These are phyloP conservation scores for Stagonosporopsis chrysanthemi DNA, from an alignment of 2,329 filamentous ascomycete genomes.

Conservation along the genomic window DNA sequence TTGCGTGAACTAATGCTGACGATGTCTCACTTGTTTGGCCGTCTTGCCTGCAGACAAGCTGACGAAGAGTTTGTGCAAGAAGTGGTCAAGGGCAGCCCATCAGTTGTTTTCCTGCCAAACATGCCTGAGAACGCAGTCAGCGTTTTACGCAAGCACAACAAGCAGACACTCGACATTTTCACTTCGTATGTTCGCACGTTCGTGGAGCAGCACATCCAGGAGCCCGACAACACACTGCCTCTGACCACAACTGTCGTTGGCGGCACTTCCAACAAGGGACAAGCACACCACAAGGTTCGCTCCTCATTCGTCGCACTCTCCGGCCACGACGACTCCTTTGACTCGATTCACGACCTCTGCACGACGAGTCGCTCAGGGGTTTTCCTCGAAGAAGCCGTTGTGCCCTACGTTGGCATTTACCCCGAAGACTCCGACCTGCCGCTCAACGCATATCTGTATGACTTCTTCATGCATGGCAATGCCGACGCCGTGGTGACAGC, in stretches of 20 bases:
- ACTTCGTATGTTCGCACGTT: slow-evolving; percentile 73
- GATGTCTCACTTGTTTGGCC: slow-evolving; percentile 74
- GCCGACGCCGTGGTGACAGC: slow-evolving; percentile 65
- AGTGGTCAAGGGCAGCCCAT: slow-evolving; percentile 65
- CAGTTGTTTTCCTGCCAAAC: slow-evolving; percentile 69
- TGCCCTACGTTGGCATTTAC: slow-evolving; percentile 72
- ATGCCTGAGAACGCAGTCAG: slow-evolving; percentile 65
- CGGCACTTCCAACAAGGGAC: slow-evolving; percentile 32
- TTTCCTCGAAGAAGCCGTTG: slow-evolving; percentile 76
- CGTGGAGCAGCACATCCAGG: slow-evolving; percentile 67
- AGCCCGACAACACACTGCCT: slow-evolving; percentile 65
- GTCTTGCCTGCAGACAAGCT: slow-evolving; percentile 59
- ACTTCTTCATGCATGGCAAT: slow-evolving; percentile 80
- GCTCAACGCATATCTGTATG: slow-evolving; percentile 73
- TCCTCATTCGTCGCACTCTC: slow-evolving; percentile 78
- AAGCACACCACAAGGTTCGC: slow-evolving; percentile 57
- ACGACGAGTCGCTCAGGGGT: slow-evolving; percentile 69
- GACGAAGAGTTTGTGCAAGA: slow-evolving; percentile 58
- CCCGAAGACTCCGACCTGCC: slow-evolving; percentile 62
- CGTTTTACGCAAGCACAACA: slow-evolving; percentile 69
- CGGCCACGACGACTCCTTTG: slow-evolving; percentile 69
- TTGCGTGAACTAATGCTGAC: slow-evolving; percentile 71
- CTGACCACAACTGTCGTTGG: slow-evolving; percentile 62
- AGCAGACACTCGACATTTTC: slow-evolving; percentile 71
- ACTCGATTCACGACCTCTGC: slow-evolving; percentile 72